phyloP scores from a whole-genome alignment of 2,329 filamentous ascomycete genomes.

The Aspergillus sp. region DNA sequence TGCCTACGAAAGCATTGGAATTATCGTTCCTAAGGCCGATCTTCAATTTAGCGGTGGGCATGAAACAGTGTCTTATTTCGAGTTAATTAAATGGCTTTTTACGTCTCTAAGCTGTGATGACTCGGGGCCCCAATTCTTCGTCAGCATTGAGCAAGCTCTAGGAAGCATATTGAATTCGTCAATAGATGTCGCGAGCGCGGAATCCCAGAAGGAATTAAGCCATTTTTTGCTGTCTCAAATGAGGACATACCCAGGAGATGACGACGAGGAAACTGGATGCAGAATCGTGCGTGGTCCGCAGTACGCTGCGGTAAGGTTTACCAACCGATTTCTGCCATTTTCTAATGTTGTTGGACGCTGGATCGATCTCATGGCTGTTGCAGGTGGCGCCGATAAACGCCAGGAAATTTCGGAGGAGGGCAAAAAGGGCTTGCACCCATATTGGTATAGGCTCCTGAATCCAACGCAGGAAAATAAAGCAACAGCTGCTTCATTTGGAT shows the following conservation, averaged over 20 bases:
- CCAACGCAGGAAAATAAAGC: conserved; percentile 45
- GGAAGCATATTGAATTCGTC: conserved; percentile 71
- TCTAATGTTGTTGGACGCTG: conserved; percentile 76
- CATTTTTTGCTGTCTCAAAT: conserved; percentile 69
- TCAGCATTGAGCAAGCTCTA: conserved; percentile 86
- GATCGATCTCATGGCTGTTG: conserved; percentile 82
- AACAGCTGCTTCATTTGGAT: conserved; percentile 36
- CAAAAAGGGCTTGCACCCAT: conserved; percentile 78
- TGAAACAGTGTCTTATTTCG: conserved; percentile 47
- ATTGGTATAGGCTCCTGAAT: conserved; percentile 68
- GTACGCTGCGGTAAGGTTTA: conserved; percentile 82
- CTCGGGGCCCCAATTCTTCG: conserved; percentile 69
- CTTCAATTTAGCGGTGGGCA: conserved; percentile 27
- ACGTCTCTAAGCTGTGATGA: conserved; percentile 77
- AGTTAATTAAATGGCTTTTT: conserved; percentile 75
- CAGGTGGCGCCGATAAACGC: conserved; percentile 61
- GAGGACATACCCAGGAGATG: conserved; percentile 47
- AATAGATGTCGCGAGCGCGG: conserved; percentile 43
- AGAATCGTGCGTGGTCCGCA: conserved; percentile 69
- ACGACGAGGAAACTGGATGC: conserved; percentile 38
- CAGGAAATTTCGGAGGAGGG: conserved; percentile 89
- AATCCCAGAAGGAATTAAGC: conserved; percentile 47
- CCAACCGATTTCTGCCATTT: conserved; percentile 82
- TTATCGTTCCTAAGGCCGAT: conserved; percentile 60
- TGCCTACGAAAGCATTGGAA: conserved; percentile 87